Percentiles rank a stretch among this genome's conserved stretches.
These are phyloP conservation scores for Moricandia moricandioides DNA, from an alignment of 345 rosid genomes.

Conservation along the genomic window DNA sequence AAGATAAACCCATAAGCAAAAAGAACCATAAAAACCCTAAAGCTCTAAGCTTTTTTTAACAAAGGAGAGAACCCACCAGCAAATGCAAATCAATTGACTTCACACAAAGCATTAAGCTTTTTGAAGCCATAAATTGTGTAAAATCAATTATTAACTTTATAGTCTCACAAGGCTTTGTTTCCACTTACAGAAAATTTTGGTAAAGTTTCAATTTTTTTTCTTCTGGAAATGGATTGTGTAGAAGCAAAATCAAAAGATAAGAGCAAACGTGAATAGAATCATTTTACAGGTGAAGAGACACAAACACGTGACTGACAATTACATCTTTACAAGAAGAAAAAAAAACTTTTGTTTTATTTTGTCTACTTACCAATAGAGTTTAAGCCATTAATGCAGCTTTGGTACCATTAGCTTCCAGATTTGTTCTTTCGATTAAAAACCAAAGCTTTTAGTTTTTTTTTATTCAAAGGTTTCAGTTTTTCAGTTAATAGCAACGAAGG, in stretches of 20 bases:
- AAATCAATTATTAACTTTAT: conserved; percentile 37
- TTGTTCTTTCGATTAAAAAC: conserved; percentile 2
- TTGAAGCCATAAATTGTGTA: conserved; percentile 41
- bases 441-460: not conserved
- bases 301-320: conserved; percentile 38
- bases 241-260: conserved; percentile 4
- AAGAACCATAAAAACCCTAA: conserved; percentile 14
- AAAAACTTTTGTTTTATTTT: not conserved
- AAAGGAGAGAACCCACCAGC: conserved; percentile 22
- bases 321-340: not conserved
- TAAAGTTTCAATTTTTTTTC: not conserved
- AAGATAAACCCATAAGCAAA: conserved; percentile 16
- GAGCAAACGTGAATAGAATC: conserved; percentile 39
- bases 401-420: not conserved
- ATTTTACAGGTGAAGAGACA: conserved; percentile 39
- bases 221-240: too few species aligned
- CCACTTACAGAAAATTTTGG: not conserved
- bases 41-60: conserved; percentile 10
- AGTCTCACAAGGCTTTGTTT: not conserved
- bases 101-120: conserved; percentile 7
- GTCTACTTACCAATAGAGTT: conserved; percentile 15
- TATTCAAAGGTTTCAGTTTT: not conserved
- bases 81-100: conserved; percentile 32
- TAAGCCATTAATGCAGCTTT: conserved; percentile 29
- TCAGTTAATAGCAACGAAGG: conserved; percentile 1